These are phyloP conservation scores for Apiotrichum domesticum DNA, from an alignment of 1,284 basidiomycete genomes.

Conservation along the genomic window DNA sequence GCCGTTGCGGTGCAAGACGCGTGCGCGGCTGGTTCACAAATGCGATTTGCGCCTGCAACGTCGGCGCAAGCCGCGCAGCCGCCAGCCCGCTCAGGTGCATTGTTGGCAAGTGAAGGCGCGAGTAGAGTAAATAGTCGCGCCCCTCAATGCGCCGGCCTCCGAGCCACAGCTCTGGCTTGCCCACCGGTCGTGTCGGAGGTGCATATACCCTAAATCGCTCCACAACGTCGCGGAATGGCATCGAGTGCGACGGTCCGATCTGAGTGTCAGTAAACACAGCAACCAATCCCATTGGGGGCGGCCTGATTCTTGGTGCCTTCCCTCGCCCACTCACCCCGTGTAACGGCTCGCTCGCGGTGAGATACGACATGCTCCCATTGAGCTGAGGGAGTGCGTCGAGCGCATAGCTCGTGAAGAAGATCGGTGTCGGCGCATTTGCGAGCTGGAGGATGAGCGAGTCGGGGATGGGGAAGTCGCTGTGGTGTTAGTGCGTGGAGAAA, in stretches of 20 bases:
- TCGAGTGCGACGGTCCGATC: constrained; percentile 58
- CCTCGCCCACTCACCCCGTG: constrained; percentile 50
- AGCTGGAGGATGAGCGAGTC: constrained; percentile 56
- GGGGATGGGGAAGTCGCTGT: constrained; percentile 38
- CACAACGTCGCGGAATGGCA: constrained; percentile 78
- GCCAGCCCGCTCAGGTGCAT: constrained; percentile 84
- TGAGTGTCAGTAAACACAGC: constrained; percentile 7
- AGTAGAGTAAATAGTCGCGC: constrained; percentile 72
- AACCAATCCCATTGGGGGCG: too few species aligned
- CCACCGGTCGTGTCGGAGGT: constrained; percentile 66
- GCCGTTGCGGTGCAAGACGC: constrained; percentile 50
- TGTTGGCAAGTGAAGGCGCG: constrained; percentile 82
- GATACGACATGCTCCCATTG: constrained; percentile 87
- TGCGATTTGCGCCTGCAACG: constrained; percentile 46
- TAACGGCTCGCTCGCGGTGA: constrained; percentile 78
- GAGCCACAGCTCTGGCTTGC: constrained; percentile 69
- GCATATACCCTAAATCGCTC: constrained; percentile 76
- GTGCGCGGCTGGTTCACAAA: constrained; percentile 38
- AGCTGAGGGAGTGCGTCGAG: constrained; percentile 86
- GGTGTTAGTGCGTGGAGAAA: neutral
- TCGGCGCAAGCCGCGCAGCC: constrained; percentile 61
- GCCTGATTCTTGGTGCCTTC: too few species aligned
- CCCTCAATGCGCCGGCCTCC: constrained; percentile 68
- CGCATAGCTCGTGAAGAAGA: constrained; percentile 85
- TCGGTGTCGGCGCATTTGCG: constrained; percentile 79